Conservation (phyloP, 139 green algal species). For the Chlorella sp. region DNA sequence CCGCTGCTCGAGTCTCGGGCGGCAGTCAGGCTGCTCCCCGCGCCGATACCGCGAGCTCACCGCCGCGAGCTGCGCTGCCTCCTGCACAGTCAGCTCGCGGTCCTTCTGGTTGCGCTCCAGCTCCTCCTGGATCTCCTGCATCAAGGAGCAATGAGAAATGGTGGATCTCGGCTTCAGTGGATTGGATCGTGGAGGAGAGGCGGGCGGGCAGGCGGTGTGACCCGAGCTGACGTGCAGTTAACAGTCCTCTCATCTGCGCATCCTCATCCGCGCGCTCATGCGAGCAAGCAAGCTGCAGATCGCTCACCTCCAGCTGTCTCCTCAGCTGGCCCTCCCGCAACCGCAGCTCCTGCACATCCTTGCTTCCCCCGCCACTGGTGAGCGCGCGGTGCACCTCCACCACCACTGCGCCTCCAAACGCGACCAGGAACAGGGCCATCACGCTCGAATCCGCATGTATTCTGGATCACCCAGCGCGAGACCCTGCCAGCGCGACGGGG, state of each 20-base stretch:
- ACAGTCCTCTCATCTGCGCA: too few relatives aligned
- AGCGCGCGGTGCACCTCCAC: constrained; percentile 40
- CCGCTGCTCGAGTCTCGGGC: too few relatives aligned
- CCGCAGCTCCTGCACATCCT: constrained; percentile 23
- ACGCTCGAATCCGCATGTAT: not conserved
- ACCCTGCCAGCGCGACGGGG: too few relatives aligned
- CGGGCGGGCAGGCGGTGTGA: too few relatives aligned
- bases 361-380: constrained; percentile 13
- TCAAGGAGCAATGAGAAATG: not conserved
- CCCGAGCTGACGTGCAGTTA: too few relatives aligned
- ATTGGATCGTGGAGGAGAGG: too few relatives aligned
- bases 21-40: too few relatives aligned
- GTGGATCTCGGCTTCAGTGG: too few relatives aligned
- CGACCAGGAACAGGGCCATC: not conserved
- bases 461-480: too few relatives aligned
- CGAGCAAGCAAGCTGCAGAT: not conserved
- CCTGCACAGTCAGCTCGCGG: constrained; percentile 24
- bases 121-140: constrained; percentile 38
- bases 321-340: constrained; percentile 22
- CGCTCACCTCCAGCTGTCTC: constrained; percentile 32
- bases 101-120: constrained; percentile 14
- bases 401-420: constrained; percentile 32
- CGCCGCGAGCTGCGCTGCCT: constrained; percentile 28
- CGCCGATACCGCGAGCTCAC: too few relatives aligned
- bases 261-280: too few relatives aligned